Evolutionary conservation across 768 basidiomycete species (phyloP).

Genomic region (Hypholoma sublateritium): DNA sequence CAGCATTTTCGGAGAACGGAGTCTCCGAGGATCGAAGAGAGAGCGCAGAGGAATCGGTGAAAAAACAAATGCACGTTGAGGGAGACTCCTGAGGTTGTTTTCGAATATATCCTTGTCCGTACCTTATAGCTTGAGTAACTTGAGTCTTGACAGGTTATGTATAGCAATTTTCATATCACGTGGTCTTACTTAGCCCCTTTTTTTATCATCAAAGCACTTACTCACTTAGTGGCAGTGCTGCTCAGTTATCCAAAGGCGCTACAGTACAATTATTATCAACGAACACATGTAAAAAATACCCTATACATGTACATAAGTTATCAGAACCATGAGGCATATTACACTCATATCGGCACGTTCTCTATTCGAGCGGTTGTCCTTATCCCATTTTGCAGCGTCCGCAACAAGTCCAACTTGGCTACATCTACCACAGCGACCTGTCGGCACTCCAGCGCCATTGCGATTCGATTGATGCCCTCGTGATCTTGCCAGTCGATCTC

Average conservation of each 20-base stretch:
- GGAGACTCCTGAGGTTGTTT: not conserved
- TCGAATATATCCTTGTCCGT: not conserved
- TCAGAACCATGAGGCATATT: not conserved
- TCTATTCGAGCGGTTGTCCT: conserved; percentile 5
- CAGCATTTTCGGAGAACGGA: conserved; percentile 47
- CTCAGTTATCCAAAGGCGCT: not conserved
- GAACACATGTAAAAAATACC: not conserved
- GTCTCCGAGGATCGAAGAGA: not conserved
- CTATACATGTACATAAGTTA: conserved; percentile 4
- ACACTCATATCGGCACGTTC: conserved; percentile 1
- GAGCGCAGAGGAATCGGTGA: not conserved
- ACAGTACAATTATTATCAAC: conserved; percentile 4
- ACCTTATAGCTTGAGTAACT: no score
- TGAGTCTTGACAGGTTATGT: no score
- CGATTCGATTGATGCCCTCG: conserved; percentile 57
- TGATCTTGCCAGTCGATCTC: conserved; percentile 73
- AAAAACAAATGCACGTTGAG: not conserved
- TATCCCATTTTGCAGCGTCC: conserved; percentile 7
- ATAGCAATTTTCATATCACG: conserved; percentile 12
- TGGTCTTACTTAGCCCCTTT: not conserved
- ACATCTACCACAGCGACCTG: conserved; percentile 70
- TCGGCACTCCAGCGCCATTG: conserved; percentile 66
- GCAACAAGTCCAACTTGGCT: conserved; percentile 35
- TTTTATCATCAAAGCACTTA: no score
- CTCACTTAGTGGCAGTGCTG: conserved; percentile 3